Evolutionary conservation across 177 flowering plant species (phyloP).

Genomic region (Telopea speciosissima): DNA sequence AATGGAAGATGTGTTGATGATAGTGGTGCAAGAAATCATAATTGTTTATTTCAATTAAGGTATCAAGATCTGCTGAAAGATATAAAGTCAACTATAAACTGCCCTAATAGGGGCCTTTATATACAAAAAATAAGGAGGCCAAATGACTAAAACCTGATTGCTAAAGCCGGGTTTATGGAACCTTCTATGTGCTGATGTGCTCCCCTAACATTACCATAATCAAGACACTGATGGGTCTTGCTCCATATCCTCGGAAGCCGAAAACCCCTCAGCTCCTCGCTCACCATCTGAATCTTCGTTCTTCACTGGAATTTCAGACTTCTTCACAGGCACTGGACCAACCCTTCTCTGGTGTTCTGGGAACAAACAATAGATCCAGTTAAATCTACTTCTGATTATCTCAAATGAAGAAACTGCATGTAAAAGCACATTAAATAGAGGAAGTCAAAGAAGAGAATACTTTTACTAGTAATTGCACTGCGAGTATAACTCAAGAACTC

Average conservation of each 20-base stretch:
- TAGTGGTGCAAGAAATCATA: not conserved
- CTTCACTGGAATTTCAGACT: constrained; percentile 21
- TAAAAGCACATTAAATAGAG: not conserved
- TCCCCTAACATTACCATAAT: not conserved
- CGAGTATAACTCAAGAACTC: constrained; percentile 82
- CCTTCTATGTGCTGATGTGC: not conserved
- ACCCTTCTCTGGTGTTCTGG: constrained; percentile 54
- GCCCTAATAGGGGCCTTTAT: constrained; percentile 37
- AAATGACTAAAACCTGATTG: not conserved
- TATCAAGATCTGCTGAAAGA: constrained; percentile 2
- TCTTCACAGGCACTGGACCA: constrained; percentile 31
- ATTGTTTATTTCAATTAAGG: not conserved
- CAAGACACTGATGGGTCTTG: constrained; percentile 33
- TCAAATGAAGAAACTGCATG: not conserved
- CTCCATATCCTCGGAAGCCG: constrained; percentile 50
- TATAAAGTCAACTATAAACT: not conserved
- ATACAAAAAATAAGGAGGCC: constrained; percentile 15
- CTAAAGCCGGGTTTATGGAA: constrained; percentile 9
- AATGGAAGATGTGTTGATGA: not conserved
- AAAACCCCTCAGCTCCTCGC: constrained; percentile 28
- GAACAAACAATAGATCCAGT: constrained; percentile 2
- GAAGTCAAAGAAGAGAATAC: constrained; percentile 25
- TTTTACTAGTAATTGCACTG: constrained; percentile 59
- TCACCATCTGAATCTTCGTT: constrained; percentile 37
- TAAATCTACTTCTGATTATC: not conserved